Conservation (phyloP, 176 grass and related monocot species). For the Coix lacrymajobi region DNA sequence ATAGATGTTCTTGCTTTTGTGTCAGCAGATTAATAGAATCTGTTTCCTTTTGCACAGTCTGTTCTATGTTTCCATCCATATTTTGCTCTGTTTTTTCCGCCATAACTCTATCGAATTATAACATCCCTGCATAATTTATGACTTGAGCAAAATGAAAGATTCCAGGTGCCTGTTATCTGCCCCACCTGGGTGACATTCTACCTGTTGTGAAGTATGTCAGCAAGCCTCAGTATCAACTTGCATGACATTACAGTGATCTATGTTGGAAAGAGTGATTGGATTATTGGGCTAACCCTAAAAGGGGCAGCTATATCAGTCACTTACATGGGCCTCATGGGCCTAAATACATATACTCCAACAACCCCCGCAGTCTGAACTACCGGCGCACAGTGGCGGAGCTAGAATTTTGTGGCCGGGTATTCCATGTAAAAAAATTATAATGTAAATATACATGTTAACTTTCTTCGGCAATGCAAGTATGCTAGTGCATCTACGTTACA, state of each 20-base stretch:
- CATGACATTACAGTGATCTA: background rate
- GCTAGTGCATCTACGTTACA: too few relatives aligned
- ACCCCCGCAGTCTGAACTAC: too few relatives aligned
- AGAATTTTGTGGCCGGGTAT: too few relatives aligned
- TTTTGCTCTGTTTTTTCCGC: background rate
- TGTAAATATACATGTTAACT: too few relatives aligned
- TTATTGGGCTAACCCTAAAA: too few relatives aligned
- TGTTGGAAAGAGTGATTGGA: too few relatives aligned
- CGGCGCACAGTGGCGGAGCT: too few relatives aligned
- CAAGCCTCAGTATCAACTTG: constrained; percentile 1
- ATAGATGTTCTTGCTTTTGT: background rate
- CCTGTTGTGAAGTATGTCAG: constrained; percentile 1
- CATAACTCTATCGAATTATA: background rate
- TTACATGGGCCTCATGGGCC: too few relatives aligned
- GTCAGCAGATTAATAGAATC: background rate
- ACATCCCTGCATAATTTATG: constrained; percentile 12
- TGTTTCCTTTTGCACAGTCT: background rate
- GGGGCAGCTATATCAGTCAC: too few relatives aligned
- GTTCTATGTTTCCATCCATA: constrained; percentile 1
- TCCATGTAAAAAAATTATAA: too few relatives aligned
- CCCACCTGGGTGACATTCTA: background rate
- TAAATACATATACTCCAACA: too few relatives aligned
- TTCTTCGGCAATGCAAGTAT: too few relatives aligned
- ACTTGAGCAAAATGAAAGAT: background rate
- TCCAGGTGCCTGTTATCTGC: constrained; percentile 1